A percentile compares a stretch with the other conserved stretches of the same genome.
These are phyloP conservation scores for Alternaria sp. DNA, from an alignment of 2,329 filamentous ascomycete genomes.

Conservation along the genomic window DNA sequence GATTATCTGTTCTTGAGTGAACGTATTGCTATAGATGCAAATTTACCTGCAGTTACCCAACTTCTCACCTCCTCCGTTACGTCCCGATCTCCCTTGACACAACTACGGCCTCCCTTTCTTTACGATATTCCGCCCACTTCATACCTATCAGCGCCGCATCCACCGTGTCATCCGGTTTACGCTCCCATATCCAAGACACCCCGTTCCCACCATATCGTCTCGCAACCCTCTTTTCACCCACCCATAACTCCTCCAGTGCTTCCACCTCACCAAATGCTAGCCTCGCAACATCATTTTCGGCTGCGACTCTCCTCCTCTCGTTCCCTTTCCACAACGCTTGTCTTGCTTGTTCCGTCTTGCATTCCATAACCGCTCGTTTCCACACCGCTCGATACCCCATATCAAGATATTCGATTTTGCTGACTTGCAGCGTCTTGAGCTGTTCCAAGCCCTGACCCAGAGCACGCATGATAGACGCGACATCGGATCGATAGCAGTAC, in stretches of 20 bases:
- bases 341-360: conserved; percentile 13
- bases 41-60: not conserved
- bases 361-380: conserved; percentile 19
- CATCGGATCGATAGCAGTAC: conserved; percentile 21
- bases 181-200: conserved; percentile 21
- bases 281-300: conserved; percentile 21
- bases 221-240: conserved; percentile 24
- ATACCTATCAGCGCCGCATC: not conserved
- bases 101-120: conserved; percentile 19
- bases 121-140: conserved; percentile 13
- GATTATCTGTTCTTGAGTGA: not conserved
- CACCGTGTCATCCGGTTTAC: conserved; percentile 9
- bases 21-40: not conserved
- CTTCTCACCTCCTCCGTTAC: not conserved
- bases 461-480: conserved; percentile 8
- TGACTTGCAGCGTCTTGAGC: conserved; percentile 13
- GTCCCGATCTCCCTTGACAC: conserved; percentile 13
- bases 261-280: conserved; percentile 14
- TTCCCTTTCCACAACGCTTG: conserved; percentile 16
- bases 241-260: conserved; percentile 17
- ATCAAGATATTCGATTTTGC: conserved; percentile 18
- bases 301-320: conserved; percentile 16
- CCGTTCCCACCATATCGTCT: not conserved
- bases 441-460: conserved; percentile 8
- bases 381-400: conserved; percentile 22